Conservation (phyloP, 768 basidiomycete genomes). For the Russula virescens region DNA sequence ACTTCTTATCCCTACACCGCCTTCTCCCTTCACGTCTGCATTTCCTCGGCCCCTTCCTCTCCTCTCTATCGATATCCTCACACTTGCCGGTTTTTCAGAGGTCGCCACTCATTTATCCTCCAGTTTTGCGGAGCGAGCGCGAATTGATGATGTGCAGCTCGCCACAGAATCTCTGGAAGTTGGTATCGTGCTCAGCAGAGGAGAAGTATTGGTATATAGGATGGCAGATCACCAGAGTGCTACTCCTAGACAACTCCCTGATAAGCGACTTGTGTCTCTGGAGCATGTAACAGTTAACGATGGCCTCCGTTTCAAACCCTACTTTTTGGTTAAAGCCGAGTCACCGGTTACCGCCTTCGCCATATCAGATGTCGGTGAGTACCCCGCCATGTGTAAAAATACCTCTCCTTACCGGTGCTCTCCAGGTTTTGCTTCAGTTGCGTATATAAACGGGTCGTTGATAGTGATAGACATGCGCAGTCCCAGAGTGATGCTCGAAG, state of each 20-base stretch:
- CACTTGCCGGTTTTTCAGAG: constrained; percentile 25
- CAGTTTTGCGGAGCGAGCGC: constrained; percentile 28
- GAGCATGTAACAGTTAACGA: constrained; percentile 41
- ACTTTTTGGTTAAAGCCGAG: constrained; percentile 48
- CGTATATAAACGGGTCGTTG: constrained; percentile 55
- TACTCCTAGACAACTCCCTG: constrained; percentile 27
- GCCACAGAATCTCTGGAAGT: constrained; percentile 54
- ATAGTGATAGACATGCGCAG: constrained; percentile 69
- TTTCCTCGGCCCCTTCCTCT: constrained; percentile 62
- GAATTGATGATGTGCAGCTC: constrained; percentile 43
- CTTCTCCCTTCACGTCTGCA: constrained; percentile 48
- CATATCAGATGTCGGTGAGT: constrained; percentile 68
- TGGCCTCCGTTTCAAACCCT: constrained; percentile 50
- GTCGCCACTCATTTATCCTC: constrained; percentile 27
- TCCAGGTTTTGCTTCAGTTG: constrained; percentile 71
- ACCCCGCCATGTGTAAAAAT: background rate
- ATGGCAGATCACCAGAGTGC: constrained; percentile 27
- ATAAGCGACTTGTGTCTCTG: constrained; percentile 50
- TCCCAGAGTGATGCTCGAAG: constrained; percentile 58
- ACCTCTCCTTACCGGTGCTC: constrained; percentile 1
- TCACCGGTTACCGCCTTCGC: constrained; percentile 51
- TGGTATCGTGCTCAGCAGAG: constrained; percentile 46
- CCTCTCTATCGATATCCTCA: constrained; percentile 48
- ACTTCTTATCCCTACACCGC: constrained; percentile 44
- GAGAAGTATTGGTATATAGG: constrained; percentile 52